These are phyloP conservation scores for Hemisphaericaspora subhashii DNA, from an alignment of 1,139 yeast species.

Conservation along the genomic window DNA sequence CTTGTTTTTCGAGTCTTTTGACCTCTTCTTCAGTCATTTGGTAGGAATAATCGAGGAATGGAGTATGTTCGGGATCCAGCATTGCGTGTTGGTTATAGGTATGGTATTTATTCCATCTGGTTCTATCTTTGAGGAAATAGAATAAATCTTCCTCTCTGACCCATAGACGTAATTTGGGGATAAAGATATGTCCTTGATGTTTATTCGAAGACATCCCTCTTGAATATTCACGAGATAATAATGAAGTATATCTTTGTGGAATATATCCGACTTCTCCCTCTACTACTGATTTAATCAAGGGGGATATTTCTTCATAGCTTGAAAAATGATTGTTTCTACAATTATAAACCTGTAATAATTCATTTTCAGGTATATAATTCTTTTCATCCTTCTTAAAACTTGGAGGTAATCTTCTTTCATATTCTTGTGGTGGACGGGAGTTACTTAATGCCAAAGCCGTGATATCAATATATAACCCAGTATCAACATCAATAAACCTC, in stretches of 20 bases:
- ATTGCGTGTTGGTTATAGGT: slow-evolving; percentile 22
- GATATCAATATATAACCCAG: slow-evolving; percentile 41
- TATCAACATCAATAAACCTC: slow-evolving; percentile 38
- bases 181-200: slow-evolving; percentile 25
- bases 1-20: slow-evolving; percentile 17
- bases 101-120: slow-evolving; percentile 29
- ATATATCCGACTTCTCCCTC: slow-evolving; percentile 45
- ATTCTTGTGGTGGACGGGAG: slow-evolving; percentile 34
- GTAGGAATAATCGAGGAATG: slow-evolving; percentile 17
- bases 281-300: slow-evolving; percentile 25
- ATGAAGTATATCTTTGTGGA: slow-evolving; percentile 29
- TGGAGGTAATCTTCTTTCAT: slow-evolving; percentile 15
- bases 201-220: slow-evolving; percentile 25
- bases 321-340: slow-evolving; percentile 32
- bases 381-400: slow-evolving; percentile 6
- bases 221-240: slow-evolving; percentile 33
- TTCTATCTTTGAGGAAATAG: slow-evolving; percentile 21
- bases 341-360: slow-evolving; percentile 29
- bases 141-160: slow-evolving; percentile 21
- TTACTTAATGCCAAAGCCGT: slow-evolving; percentile 33
- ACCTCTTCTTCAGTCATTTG: slow-evolving; percentile 25
- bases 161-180: slow-evolving; percentile 36
- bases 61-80: slow-evolving; percentile 9
- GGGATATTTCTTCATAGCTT: slow-evolving; percentile 23
- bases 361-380: slow-evolving; percentile 8